Evolutionary conservation across 768 basidiomycete genomes (phyloP).

Genomic region (Hypholoma fasciculare): DNA sequence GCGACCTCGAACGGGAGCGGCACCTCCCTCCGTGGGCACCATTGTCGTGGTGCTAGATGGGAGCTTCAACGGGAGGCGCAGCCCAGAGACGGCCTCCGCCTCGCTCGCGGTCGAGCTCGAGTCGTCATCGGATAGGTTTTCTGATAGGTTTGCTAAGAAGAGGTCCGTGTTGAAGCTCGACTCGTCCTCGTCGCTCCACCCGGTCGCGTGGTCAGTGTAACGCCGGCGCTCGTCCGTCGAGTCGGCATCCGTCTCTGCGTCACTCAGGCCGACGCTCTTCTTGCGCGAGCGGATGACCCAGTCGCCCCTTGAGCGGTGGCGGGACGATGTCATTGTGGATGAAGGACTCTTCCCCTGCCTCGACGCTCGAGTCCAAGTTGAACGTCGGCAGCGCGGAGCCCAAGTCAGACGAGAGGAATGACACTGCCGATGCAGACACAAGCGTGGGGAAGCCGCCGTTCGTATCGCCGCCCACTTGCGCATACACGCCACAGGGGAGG

Average conservation of each 20-base stretch:
- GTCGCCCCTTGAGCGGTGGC: slow-evolving; percentile 30
- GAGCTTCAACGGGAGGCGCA: slow-evolving; percentile 9
- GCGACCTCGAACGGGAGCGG: slow-evolving; percentile 63
- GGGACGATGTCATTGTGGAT: slow-evolving; percentile 54
- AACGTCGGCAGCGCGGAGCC: slow-evolving; percentile 47
- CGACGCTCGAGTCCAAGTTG: slow-evolving; percentile 54
- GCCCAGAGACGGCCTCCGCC: slow-evolving; percentile 2
- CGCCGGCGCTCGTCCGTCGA: slow-evolving; percentile 20
- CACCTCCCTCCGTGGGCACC: slow-evolving; percentile 21
- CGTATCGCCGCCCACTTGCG: slow-evolving; percentile 17
- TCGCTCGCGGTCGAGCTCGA: slow-evolving; percentile 20
- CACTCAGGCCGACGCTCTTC: slow-evolving; percentile 63
- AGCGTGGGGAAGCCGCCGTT: slow-evolving; percentile 62
- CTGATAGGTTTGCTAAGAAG: slow-evolving; percentile 58
- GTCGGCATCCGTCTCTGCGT: slow-evolving; percentile 52
- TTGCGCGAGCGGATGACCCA: slow-evolving; percentile 75
- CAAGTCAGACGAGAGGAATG: slow-evolving; percentile 50
- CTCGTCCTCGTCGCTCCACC: slow-evolving; percentile 77
- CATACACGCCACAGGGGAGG: not conserved
- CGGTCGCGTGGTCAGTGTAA: slow-evolving; percentile 67
- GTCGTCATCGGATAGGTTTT: slow-evolving; percentile 64
- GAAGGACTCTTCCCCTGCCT: slow-evolving; percentile 63
- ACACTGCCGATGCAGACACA: slow-evolving; percentile 60
- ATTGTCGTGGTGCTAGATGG: slow-evolving; percentile 1
- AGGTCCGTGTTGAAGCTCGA: slow-evolving; percentile 80